These are phyloP conservation scores for Apostasia ramifera DNA, from an alignment of 106 monocot genomes.

Conservation along the genomic window DNA sequence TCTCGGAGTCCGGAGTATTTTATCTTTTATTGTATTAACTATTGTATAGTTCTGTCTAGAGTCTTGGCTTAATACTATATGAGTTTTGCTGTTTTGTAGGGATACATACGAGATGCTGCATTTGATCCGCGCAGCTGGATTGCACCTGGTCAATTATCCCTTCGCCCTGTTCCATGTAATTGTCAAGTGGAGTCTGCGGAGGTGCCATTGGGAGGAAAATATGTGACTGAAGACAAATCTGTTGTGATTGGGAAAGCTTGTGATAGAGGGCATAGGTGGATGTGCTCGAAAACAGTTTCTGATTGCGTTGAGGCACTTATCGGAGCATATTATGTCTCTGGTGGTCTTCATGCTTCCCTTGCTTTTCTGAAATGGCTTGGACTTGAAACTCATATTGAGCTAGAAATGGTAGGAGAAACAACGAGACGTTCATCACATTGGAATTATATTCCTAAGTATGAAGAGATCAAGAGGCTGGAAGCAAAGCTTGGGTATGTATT, in stretches of 20 bases:
- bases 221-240: constrained; percentile 30
- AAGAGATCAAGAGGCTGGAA: constrained; percentile 58
- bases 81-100: constrained; percentile 21
- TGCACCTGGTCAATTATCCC: constrained; percentile 69
- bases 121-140: constrained; percentile 90
- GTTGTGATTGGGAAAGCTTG: constrained; percentile 72
- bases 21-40: no score
- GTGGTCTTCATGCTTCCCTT: constrained; percentile 63
- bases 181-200: constrained; percentile 31
- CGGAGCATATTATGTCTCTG: constrained; percentile 85
- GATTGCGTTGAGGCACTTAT: constrained; percentile 95
- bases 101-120: constrained; percentile 83
- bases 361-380: constrained; percentile 76
- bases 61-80: no score
- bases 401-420: constrained; percentile 41
- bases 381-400: constrained; percentile 36
- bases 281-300: constrained; percentile 93
- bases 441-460: constrained; percentile 28
- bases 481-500: constrained; percentile 63
- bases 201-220: constrained; percentile 21
- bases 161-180: constrained; percentile 53
- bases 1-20: no score
- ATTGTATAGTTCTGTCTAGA: no score
- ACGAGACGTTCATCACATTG: constrained; percentile 25
- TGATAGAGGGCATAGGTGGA: constrained; percentile 87